Conservation (phyloP, 768 basidiomycete species). For the Pleurotus pulmonarius region DNA sequence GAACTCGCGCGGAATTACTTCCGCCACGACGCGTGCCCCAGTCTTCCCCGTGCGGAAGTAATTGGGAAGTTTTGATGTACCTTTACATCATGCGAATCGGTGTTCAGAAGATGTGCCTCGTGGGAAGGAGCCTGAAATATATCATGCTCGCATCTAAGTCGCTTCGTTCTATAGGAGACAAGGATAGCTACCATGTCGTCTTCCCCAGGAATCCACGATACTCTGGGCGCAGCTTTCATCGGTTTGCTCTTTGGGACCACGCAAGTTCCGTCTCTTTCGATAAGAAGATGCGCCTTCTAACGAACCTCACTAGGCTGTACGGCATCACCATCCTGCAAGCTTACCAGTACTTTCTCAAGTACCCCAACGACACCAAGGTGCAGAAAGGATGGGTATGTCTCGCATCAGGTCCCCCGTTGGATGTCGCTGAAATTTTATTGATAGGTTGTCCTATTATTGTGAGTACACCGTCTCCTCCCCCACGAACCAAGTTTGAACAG, state of each 20-base stretch:
- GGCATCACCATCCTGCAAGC: slow-evolving; percentile 5
- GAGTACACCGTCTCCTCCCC: not conserved
- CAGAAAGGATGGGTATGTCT: slow-evolving; percentile 1
- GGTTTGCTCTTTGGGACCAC: slow-evolving; percentile 3
- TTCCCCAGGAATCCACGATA: slow-evolving; percentile 2
- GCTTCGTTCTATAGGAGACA: not conserved
- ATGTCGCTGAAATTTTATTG: not conserved
- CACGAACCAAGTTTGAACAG: not conserved
- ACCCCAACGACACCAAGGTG: not conserved
- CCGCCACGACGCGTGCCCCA: too few relatives aligned
- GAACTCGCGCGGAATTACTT: too few relatives aligned
- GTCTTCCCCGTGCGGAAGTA: too few relatives aligned
- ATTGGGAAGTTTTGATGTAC: too few relatives aligned
- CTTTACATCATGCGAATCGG: too few relatives aligned
- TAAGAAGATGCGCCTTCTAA: not conserved
- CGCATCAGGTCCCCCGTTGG: not conserved
- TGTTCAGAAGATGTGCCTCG: not conserved
- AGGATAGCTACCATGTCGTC: not conserved
- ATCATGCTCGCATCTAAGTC: not conserved
- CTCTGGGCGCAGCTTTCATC: slow-evolving; percentile 3
- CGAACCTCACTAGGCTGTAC: not conserved
- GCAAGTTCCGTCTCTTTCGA: not conserved
- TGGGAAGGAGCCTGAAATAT: not conserved
- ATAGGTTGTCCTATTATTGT: slow-evolving; percentile 3
- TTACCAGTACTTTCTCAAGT: slow-evolving; percentile 7